A percentile compares a stretch with the other conserved stretches of the same genome.
Conservation (phyloP, 805 yeast species). For the Starmerella vaccinii region DNA sequence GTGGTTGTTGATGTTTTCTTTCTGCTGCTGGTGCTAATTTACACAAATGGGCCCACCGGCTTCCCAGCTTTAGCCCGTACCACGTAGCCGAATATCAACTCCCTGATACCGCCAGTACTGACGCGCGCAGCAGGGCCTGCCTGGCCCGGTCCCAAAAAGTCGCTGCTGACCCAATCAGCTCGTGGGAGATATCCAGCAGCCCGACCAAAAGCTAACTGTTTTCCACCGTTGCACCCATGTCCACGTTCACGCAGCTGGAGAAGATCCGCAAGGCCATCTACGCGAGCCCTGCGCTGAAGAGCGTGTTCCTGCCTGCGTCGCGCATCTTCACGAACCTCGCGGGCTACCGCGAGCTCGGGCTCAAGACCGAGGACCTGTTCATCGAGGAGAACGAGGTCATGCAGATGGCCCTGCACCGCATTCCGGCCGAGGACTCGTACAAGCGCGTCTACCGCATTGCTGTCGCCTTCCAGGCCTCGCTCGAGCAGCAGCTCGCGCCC, state of each 20-base stretch:
- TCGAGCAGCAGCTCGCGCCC: conserved; percentile 79
- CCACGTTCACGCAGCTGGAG: conserved; percentile 33
- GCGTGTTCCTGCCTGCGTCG: conserved; percentile 70
- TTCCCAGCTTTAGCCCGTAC: no score
- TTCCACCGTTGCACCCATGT: conserved; percentile 22
- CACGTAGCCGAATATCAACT: no score
- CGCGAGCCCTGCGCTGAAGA: conserved; percentile 67
- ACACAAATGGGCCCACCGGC: no score
- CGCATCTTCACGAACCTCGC: conserved; percentile 59
- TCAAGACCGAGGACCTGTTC: conserved; percentile 76
- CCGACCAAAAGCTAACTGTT: not conserved
- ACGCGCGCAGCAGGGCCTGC: no score
- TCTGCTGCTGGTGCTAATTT: no score
- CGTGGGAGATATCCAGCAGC: conserved; percentile 1
- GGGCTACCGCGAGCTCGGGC: conserved; percentile 93
- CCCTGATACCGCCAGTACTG: no score
- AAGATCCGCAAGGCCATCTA: conserved; percentile 57
- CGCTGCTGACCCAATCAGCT: conserved; percentile 18
- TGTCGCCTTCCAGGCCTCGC: conserved; percentile 80
- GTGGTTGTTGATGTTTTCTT: no score
- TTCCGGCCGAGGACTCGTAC: conserved; percentile 74
- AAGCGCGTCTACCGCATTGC: conserved; percentile 87
- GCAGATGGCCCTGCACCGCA: conserved; percentile 79
- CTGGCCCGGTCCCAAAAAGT: no score
- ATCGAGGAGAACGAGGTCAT: conserved; percentile 77